Base-by-base conservation (phyloP, 805 yeast species). In the Saturnispora sanitii region DNA sequence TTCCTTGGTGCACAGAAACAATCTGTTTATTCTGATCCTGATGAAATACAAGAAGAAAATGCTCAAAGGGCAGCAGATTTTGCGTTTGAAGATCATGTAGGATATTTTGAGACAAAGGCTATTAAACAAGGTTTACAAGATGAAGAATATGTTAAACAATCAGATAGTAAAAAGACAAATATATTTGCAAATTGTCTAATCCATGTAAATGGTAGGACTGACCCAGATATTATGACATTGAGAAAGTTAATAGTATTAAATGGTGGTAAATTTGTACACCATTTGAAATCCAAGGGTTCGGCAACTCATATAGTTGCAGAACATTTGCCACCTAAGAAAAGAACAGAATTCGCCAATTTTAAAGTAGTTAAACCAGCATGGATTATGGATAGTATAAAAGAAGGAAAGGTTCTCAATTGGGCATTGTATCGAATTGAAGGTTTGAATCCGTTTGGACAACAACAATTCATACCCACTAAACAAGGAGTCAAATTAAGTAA, bases 241-340 rank as follows among this genome's bases (percentile, higher is more conserved):
- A 90, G 83, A 51, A 71, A 78, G 41, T 50, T 85, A 49, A 77
- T 90, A 2, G 73, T 83, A 2, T 49, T 75, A 8, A 72, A 88
- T 58, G 96, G 97, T 1, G 98, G 98, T 0, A 68, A 63, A 38
- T 84, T 82, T 46, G 54, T 80, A 18, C 81, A 80, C 46, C 78
- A 75, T 58, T 58, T 90, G 32, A 67, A 75, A 4, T 77, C 80
- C 4, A 88, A 88, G 55, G 71, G 81, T 3, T 66, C 70, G 9
- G 92, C 80, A 0, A 83, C 96, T 0, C 97, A 92, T 60, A 80
- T 90, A 4, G 65, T 92, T 3, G 94, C 96, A 6, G 76, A 79
- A 41, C 67, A 75, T 22, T 57, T 90, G 46, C 86, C 97, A 0
- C 85, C 92, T 0, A 66, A 82, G 40, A 90, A 92, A 58, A 62